These are phyloP conservation scores for Colletotrichum somersetense DNA, from an alignment of 2,329 filamentous ascomycete species.

Conservation along the genomic window DNA sequence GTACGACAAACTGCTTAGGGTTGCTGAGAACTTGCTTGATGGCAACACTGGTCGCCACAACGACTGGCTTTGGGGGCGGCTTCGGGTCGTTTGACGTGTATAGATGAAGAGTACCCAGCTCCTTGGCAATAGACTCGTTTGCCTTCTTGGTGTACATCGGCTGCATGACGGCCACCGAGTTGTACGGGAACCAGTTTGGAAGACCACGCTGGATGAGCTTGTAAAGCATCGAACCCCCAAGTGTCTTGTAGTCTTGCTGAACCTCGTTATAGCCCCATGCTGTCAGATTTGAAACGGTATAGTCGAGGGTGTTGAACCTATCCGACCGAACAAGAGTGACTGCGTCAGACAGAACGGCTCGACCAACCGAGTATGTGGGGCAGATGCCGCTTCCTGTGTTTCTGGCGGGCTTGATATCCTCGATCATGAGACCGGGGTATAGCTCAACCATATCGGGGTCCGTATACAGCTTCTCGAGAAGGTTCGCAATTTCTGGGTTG, in stretches of 20 bases:
- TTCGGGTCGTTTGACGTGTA: conserved; percentile 52
- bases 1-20: conserved; percentile 50
- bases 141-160: conserved; percentile 60
- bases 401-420: conserved; percentile 65
- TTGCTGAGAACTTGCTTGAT: conserved; percentile 51
- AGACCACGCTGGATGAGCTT: conserved; percentile 61
- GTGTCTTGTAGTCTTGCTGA: conserved; percentile 52
- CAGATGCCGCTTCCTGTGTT: conserved; percentile 65
- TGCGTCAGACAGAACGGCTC: conserved; percentile 71
- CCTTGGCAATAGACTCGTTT: conserved; percentile 54
- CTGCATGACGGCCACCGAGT: conserved; percentile 60
- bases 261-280: conserved; percentile 60
- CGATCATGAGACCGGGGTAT: conserved; percentile 76
- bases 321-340: conserved; percentile 70
- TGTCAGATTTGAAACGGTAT: conserved; percentile 56
- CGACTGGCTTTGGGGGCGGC: conserved; percentile 49
- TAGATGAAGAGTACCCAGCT: conserved; percentile 53
- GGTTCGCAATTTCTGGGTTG: conserved; percentile 66
- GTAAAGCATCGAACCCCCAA: conserved; percentile 59
- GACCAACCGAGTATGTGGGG: conserved; percentile 65
- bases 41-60: conserved; percentile 45
- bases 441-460: conserved; percentile 76
- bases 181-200: conserved; percentile 53
- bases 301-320: conserved; percentile 68
- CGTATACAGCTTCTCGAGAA: conserved; percentile 70